Evolutionary conservation across 441 rosid species (phyloP).

Genomic region (Gossypium gossypioides): DNA sequence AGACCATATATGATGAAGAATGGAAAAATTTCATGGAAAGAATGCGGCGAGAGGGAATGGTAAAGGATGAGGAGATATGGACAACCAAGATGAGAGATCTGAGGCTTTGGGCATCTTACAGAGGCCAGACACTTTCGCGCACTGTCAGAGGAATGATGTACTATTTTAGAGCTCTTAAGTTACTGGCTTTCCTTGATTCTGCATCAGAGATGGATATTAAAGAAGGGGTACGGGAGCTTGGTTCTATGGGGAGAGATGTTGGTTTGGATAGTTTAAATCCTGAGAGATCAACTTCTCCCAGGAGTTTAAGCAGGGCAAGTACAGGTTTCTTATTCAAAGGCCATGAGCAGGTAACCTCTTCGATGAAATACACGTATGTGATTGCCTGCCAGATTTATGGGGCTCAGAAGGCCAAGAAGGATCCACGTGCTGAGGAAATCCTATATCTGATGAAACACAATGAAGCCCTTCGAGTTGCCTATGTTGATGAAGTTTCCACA

Average conservation of each 20-base stretch:
- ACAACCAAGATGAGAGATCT: slow-evolving; percentile 7
- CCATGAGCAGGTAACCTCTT: neutral
- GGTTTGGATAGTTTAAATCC: neutral
- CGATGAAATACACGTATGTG: neutral
- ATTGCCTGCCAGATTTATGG: neutral
- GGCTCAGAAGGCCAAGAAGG: neutral
- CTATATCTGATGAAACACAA: neutral
- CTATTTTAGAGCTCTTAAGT: neutral
- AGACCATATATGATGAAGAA: neutral
- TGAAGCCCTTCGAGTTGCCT: slow-evolving; percentile 1
- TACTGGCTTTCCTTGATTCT: slow-evolving; percentile 1
- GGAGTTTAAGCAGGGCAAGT: slow-evolving; percentile 3
- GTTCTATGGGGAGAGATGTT: neutral
- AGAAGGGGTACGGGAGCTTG: slow-evolving; percentile 1
- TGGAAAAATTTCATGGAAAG: slow-evolving; percentile 1
- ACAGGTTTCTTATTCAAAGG: neutral
- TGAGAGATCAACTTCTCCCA: neutral
- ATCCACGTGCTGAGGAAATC: slow-evolving; percentile 1
- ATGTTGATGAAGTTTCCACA: neutral
- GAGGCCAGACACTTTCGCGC: neutral
- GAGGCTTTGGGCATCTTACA: slow-evolving; percentile 4
- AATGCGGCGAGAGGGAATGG: neutral
- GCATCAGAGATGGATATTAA: neutral
- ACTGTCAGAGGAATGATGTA: slow-evolving; percentile 1
- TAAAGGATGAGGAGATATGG: slow-evolving; percentile 1